Conservation (phyloP, 2,329 filamentous ascomycete species). For the Tolypocladium ophioglossoides region DNA sequence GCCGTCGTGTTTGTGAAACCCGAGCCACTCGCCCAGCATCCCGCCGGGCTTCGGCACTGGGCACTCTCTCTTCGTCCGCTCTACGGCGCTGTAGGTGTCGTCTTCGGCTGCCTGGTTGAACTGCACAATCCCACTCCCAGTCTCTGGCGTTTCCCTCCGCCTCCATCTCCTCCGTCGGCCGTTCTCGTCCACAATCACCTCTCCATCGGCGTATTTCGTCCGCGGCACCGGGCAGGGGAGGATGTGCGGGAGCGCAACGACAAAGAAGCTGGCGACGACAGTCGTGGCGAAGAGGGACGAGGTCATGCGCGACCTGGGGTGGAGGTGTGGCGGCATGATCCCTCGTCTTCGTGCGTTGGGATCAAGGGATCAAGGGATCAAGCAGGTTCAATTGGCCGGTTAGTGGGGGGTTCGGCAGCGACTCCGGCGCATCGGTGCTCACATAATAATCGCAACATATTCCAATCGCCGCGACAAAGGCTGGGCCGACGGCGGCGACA, state of each 20-base stretch:
- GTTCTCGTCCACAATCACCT: slow-evolving; percentile 34
- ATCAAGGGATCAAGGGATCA: slow-evolving; percentile 2
- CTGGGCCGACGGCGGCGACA: not conserved
- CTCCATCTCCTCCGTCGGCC: slow-evolving; percentile 34
- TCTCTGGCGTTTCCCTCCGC: slow-evolving; percentile 25
- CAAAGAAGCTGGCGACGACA: slow-evolving; percentile 77
- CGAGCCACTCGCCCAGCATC: slow-evolving; percentile 63
- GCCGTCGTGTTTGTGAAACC: slow-evolving; percentile 41
- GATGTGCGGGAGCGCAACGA: slow-evolving; percentile 82
- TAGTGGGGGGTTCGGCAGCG: not conserved
- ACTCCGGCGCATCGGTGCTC: slow-evolving; percentile 1
- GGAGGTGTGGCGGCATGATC: slow-evolving; percentile 75
- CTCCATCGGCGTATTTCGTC: slow-evolving; percentile 62
- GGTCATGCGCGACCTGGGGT: slow-evolving; percentile 87
- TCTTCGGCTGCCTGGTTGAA: slow-evolving; percentile 31
- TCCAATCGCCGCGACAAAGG: slow-evolving; percentile 1
- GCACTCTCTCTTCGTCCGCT: slow-evolving; percentile 59
- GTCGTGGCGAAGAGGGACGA: slow-evolving; percentile 94
- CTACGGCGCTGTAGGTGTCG: slow-evolving; percentile 19
- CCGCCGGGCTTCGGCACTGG: slow-evolving; percentile 86
- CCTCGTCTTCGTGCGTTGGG: slow-evolving; percentile 1
- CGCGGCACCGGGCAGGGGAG: slow-evolving; percentile 84
- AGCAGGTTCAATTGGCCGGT: not conserved
- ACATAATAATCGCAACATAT: slow-evolving; percentile 11
- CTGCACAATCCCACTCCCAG: slow-evolving; percentile 36